Evolutionary conservation across 768 basidiomycete genomes (phyloP).

Genomic region (Mycena sanguinolenta): DNA sequence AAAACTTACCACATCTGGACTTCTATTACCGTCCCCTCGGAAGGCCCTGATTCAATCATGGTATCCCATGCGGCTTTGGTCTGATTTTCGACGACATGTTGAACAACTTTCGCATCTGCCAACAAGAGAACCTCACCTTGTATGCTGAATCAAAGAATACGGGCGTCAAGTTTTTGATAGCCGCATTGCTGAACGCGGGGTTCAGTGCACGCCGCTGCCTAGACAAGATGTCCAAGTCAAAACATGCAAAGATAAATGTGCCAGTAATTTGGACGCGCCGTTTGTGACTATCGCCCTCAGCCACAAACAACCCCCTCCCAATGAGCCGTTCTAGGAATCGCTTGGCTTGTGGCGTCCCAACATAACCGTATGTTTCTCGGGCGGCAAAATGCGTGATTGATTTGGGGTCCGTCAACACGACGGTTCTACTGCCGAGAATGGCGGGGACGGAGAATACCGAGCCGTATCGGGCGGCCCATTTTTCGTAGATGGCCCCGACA

Average conservation of each 20-base stretch:
- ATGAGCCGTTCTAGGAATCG: conserved; percentile 26
- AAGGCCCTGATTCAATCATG: not conserved
- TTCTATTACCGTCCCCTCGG: conserved; percentile 17
- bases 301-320: conserved; percentile 50
- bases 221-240: too few relatives aligned
- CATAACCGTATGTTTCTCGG: conserved; percentile 63
- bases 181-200: conserved; percentile 15
- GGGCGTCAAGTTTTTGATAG: conserved; percentile 8
- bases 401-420: conserved; percentile 47
- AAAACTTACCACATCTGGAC: conserved; percentile 20
- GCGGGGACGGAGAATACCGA: conserved; percentile 57
- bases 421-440: conserved; percentile 47
- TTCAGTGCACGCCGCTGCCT: conserved; percentile 21
- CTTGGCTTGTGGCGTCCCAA: conserved; percentile 45
- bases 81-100: not conserved
- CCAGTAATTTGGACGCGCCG: conserved; percentile 31
- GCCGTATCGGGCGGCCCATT: conserved; percentile 65
- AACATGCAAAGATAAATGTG: not conserved
- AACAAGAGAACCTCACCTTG: not conserved
- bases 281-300: conserved; percentile 50
- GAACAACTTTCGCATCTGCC: not conserved
- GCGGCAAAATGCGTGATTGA: conserved; percentile 63
- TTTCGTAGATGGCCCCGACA: conserved; percentile 52
- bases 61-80: conserved; percentile 19
- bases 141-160: conserved; percentile 26